A percentile compares a stretch with the other conserved stretches of the same genome.
Evolutionary conservation across 345 rosid genomes (phyloP).

Genomic region (Carallia pectinifolia): DNA sequence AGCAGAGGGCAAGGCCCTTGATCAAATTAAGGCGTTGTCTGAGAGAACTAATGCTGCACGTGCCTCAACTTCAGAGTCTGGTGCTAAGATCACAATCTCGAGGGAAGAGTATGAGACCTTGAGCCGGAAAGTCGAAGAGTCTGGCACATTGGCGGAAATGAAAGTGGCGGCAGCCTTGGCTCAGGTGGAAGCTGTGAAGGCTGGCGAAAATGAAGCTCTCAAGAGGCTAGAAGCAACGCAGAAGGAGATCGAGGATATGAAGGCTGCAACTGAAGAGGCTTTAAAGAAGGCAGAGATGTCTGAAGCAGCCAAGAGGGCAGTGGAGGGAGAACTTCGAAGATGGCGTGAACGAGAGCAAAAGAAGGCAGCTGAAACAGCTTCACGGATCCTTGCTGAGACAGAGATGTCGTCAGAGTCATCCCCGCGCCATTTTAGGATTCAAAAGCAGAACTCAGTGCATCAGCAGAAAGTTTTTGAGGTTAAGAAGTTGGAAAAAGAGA

Average conservation of each 20-base stretch:
- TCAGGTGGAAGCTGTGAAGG: slow-evolving; percentile 91
- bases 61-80: slow-evolving; percentile 72
- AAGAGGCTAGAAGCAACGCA: slow-evolving; percentile 67
- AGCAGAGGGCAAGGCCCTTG: slow-evolving; percentile 68
- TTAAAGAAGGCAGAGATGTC: slow-evolving; percentile 92
- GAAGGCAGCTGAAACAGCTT: slow-evolving; percentile 78
- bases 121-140: slow-evolving; percentile 75
- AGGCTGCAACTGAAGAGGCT: slow-evolving; percentile 59
- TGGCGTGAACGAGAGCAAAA: slow-evolving; percentile 91
- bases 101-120: slow-evolving; percentile 74
- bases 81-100: slow-evolving; percentile 72
- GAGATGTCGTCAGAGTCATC: slow-evolving; percentile 59
- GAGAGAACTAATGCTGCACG: slow-evolving; percentile 76
- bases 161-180: slow-evolving; percentile 95
- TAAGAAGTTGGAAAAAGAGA: slow-evolving; percentile 61
- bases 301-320: slow-evolving; percentile 88
- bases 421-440: slow-evolving; percentile 52
- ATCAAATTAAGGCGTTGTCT: slow-evolving; percentile 62
- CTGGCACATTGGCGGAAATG: slow-evolving; percentile 75
- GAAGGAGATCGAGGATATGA: slow-evolving; percentile 78
- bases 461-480: slow-evolving; percentile 31
- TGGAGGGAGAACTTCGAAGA: slow-evolving; percentile 87
- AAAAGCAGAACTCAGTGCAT: slow-evolving; percentile 43
- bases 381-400: slow-evolving; percentile 71
- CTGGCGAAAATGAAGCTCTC: slow-evolving; percentile 81